phyloP scores from a whole-genome alignment of 2,329 filamentous ascomycete species.

The Gaeumannomyces tritici region DNA sequence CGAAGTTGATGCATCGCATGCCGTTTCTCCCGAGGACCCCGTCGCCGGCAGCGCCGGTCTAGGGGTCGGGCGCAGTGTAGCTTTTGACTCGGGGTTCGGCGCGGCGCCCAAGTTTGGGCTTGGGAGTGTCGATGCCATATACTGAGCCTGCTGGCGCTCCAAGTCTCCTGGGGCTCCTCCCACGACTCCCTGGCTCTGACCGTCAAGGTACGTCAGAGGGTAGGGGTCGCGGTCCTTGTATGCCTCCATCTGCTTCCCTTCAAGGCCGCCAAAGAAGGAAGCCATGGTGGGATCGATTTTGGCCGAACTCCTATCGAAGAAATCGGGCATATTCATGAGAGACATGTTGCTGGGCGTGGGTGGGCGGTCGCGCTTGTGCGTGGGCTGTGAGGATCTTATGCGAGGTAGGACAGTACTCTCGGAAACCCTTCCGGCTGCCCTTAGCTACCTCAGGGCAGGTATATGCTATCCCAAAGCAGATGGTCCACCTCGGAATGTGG shows the following conservation, averaged over 20 bases:
- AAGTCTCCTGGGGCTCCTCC: neutral
- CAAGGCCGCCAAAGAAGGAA: neutral
- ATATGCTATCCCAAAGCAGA: too few relatives aligned
- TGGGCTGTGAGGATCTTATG: too few relatives aligned
- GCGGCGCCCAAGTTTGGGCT: neutral
- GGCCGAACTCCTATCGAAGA: neutral
- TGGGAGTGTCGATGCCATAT: neutral
- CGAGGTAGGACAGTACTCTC: too few relatives aligned
- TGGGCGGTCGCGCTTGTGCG: neutral
- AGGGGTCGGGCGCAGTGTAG: neutral
- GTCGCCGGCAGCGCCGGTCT: neutral
- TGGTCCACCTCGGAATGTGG: too few relatives aligned
- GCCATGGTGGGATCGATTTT: neutral
- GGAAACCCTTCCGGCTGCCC: too few relatives aligned
- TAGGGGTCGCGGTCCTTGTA: neutral
- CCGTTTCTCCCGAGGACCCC: neutral
- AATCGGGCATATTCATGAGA: neutral
- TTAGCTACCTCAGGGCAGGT: too few relatives aligned
- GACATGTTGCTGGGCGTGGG: neutral
- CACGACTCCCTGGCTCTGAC: neutral
- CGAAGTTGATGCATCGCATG: neutral
- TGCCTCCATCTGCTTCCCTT: neutral
- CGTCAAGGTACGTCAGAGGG: neutral
- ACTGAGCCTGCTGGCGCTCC: neutral
- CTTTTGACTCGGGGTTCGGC: too few relatives aligned